Evolutionary conservation across 768 basidiomycete species (phyloP).

Genomic region (Amanita polypyramis): DNA sequence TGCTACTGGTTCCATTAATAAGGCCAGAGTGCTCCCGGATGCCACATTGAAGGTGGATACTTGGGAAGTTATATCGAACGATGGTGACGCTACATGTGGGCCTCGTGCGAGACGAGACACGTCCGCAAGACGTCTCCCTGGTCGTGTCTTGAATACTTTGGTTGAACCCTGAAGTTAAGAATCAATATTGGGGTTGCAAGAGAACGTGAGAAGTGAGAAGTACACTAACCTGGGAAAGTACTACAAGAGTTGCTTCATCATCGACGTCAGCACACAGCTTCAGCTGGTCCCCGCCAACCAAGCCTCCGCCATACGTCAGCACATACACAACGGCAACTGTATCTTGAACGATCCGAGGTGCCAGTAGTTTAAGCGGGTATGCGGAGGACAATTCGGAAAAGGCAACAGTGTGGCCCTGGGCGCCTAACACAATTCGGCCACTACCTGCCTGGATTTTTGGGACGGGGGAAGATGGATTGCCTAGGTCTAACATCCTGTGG

Average conservation of each 20-base stretch:
- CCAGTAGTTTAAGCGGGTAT: conserved; percentile 84
- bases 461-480: conserved; percentile 10
- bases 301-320: conserved; percentile 83
- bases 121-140: conserved; percentile 46
- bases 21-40: conserved; percentile 48
- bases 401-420: conserved; percentile 43
- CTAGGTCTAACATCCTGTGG: neutral
- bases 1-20: conserved; percentile 89
- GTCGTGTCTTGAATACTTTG: conserved; percentile 84
- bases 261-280: conserved; percentile 52
- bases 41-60: conserved; percentile 48
- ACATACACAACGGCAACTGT: conserved; percentile 65
- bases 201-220: conserved; percentile 10
- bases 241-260: conserved; percentile 44
- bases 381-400: conserved; percentile 70
- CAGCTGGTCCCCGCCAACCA: conserved; percentile 79
- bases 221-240: conserved; percentile 70
- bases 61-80: conserved; percentile 40
- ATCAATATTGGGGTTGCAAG: neutral
- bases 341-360: conserved; percentile 44
- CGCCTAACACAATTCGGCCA: conserved; percentile 46
- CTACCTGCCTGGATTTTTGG: conserved; percentile 31
- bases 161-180: conserved; percentile 61
- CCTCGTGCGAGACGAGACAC: conserved; percentile 10
- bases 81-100: neutral